Percentiles rank a stretch among this genome's conserved stretches.
Evolutionary conservation across 768 basidiomycete species (phyloP).

Genomic region (Ephemerocybe angulata): DNA sequence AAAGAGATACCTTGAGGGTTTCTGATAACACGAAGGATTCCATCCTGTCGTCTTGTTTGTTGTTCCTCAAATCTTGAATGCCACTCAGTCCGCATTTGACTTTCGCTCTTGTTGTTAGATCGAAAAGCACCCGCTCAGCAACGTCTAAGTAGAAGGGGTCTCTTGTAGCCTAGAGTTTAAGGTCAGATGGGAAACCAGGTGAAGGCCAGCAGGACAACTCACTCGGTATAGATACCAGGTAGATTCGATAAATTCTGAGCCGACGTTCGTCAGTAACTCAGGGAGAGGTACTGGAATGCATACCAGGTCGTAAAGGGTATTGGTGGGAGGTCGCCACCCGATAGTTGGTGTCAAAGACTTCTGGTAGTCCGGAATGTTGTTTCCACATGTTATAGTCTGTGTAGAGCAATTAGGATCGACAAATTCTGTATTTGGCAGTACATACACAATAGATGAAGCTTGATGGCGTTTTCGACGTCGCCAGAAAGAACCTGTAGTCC

Average conservation of each 20-base stretch:
- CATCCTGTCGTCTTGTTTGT: constrained; percentile 89
- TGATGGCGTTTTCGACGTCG: constrained; percentile 86
- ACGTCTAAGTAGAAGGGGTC: constrained; percentile 93
- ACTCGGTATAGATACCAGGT: constrained; percentile 95
- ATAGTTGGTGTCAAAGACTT: constrained; percentile 83
- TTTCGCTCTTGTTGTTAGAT: constrained; percentile 69
- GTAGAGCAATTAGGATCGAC: not conserved
- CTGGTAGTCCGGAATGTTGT: constrained; percentile 82
- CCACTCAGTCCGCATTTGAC: constrained; percentile 86
- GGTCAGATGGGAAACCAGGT: constrained; percentile 8
- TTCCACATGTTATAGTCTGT: constrained; percentile 93
- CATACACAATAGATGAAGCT: constrained; percentile 85
- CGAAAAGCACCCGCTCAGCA: constrained; percentile 77
- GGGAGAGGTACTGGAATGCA: constrained; percentile 7
- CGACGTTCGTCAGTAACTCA: not conserved
- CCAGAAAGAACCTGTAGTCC: constrained; percentile 87
- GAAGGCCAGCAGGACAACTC: constrained; percentile 21
- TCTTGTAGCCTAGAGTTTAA: constrained; percentile 67
- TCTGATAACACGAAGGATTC: constrained; percentile 95
- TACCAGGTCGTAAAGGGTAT: constrained; percentile 78
- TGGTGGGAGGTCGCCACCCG: constrained; percentile 70
- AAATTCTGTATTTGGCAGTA: not conserved
- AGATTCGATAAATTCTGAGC: constrained; percentile 88
- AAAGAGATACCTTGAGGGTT: constrained; percentile 67
- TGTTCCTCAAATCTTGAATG: constrained; percentile 73